A percentile compares a stretch with the other conserved stretches of the same genome.
Evolutionary conservation across 306 rosid species (phyloP).

Genomic region (Inga laurina): DNA sequence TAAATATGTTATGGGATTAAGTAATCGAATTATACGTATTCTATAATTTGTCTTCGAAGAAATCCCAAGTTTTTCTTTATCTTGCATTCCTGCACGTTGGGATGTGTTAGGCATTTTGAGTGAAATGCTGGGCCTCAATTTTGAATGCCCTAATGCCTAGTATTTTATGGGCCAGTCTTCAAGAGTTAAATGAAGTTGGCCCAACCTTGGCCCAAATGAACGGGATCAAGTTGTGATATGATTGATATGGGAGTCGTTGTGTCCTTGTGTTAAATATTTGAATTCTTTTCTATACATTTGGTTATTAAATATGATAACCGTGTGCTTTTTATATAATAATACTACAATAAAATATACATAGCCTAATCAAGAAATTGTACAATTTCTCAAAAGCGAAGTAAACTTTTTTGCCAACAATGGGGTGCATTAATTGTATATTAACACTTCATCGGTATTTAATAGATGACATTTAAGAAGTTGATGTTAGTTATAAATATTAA

Average conservation of each 20-base stretch:
- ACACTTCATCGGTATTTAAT: no score
- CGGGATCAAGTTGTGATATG: neutral
- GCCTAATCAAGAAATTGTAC: neutral
- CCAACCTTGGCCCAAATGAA: neutral
- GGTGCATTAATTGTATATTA: no score
- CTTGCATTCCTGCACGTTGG: neutral
- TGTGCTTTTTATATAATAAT: no score
- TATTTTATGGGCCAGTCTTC: neutral
- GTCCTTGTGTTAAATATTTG: neutral
- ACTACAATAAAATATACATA: neutral
- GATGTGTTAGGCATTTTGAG: neutral
- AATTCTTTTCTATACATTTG: neutral
- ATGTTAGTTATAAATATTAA: no score
- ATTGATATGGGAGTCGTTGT: neutral
- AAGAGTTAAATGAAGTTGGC: neutral
- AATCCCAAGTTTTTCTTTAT: neutral
- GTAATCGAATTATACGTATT: neutral
- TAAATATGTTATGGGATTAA: neutral
- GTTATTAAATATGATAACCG: no score
- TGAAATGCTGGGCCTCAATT: neutral
- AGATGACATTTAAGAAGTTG: no score
- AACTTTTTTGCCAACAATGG: no score
- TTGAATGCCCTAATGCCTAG: neutral
- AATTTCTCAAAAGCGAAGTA: neutral
- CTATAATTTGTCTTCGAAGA: neutral